Percentiles rank a stretch among this genome's conserved stretches.
phyloP scores from a whole-genome alignment of 2,329 filamentous ascomycete species.

The Neopestalotiopsis clavispora region DNA sequence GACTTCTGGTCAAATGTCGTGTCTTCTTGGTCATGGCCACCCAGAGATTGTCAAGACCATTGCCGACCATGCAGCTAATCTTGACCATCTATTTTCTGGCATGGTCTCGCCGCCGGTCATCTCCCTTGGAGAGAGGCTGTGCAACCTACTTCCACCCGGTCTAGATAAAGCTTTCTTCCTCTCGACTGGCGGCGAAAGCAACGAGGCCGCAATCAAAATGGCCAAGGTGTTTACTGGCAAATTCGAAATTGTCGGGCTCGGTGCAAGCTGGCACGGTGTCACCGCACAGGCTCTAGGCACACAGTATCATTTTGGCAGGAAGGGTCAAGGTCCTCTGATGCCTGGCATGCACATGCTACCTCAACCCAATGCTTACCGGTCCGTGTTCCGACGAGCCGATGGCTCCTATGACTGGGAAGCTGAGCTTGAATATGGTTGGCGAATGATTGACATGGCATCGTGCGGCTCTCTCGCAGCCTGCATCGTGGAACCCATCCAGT shows the following conservation, averaged over 20 bases:
- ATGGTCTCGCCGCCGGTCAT: slow-evolving; percentile 65
- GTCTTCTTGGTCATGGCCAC: slow-evolving; percentile 61
- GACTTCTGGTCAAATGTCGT: slow-evolving; percentile 66
- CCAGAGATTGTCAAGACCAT: slow-evolving; percentile 62
- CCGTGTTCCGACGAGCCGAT: slow-evolving; percentile 62
- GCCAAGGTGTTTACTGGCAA: slow-evolving; percentile 69
- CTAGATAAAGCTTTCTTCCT: slow-evolving; percentile 63
- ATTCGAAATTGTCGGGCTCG: slow-evolving; percentile 67
- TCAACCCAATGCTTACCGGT: slow-evolving; percentile 64
- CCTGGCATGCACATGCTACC: slow-evolving; percentile 64
- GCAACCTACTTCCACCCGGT: slow-evolving; percentile 49
- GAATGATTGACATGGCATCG: slow-evolving; percentile 62
- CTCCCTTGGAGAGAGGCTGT: slow-evolving; percentile 56
- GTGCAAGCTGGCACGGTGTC: slow-evolving; percentile 65
- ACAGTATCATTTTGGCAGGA: slow-evolving; percentile 60
- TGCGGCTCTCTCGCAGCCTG: slow-evolving; percentile 67
- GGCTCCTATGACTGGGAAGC: slow-evolving; percentile 69
- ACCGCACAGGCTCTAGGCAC: slow-evolving; percentile 59
- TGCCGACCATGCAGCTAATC: slow-evolving; percentile 48
- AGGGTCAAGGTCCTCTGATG: slow-evolving; percentile 52
- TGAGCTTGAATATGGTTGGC: slow-evolving; percentile 67
- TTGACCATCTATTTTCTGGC: slow-evolving; percentile 64
- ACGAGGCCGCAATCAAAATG: slow-evolving; percentile 68
- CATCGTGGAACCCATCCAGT: slow-evolving; percentile 67
- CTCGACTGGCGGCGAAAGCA: slow-evolving; percentile 60